Base-by-base conservation (phyloP, 805 yeast species). In the Metahyphopichia silvanorum region DNA sequence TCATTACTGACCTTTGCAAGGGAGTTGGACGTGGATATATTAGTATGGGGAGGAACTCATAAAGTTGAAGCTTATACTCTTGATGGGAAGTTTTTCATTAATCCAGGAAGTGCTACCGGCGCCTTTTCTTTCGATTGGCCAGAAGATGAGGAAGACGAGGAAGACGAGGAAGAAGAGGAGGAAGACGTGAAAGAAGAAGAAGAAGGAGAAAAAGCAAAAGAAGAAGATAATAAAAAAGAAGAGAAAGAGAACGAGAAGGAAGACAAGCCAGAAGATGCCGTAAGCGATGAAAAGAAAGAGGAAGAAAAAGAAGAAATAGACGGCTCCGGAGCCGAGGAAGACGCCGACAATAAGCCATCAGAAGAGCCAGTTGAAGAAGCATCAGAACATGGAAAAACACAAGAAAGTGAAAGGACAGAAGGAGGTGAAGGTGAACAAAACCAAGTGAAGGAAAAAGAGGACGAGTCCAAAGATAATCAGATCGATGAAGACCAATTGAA, bases 31-130 rank as follows among this genome's bases (percentile, higher is more conserved):
- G 97, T 86, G 24, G 98, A 93, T 57, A 75, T 93, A 4, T 65
- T 93, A 43, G 68, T 93, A 10, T 87, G 93, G 84, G 97, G 98
- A 10, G 95, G 96, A 0, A 83, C 95, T 2, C 95, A 87, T 54
- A 77, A 79, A 43, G 94, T 87, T 4, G 98, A 91, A 52, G 96
- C 97, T 0, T 91, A 88, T 51, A 85, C 93, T 7, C 63, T 89
- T 37, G 98, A 88, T 43, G 95, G 94, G 15, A 86, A 86, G 58
- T 86, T 89, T 55, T 93, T 93, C 51, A 74, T 93, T n/a, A 91
- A 86, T 55, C 98, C 98, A 0, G 98, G 98, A 0, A 83, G 95
- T 52, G 95, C 95, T 25, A 89, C 97, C 0, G 98, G 98, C 16
- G 96, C 97, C 0, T 77, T 74, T 43, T 72, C 74, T 26, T 73